These are phyloP conservation scores for Lachnellula arida DNA, from an alignment of 2,329 filamentous ascomycete genomes.

Conservation along the genomic window DNA sequence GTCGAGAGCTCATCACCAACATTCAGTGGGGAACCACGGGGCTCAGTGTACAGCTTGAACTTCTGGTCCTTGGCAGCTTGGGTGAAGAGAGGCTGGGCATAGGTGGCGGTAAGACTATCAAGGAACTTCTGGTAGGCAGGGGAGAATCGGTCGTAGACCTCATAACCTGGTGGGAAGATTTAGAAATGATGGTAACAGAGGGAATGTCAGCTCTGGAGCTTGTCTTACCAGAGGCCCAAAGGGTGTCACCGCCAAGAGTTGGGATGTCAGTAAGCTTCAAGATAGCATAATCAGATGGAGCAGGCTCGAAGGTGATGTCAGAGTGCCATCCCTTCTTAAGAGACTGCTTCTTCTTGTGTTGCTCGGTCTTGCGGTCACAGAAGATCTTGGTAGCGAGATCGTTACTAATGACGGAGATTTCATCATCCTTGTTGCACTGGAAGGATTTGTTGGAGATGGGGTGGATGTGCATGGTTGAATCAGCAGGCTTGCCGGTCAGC, in stretches of 20 bases:
- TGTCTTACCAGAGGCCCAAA: slow-evolving; percentile 11
- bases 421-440: slow-evolving; percentile 40
- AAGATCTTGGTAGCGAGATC: slow-evolving; percentile 48
- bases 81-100: slow-evolving; percentile 46
- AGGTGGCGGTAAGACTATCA: slow-evolving; percentile 53
- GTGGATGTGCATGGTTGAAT: slow-evolving; percentile 50
- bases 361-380: slow-evolving; percentile 37
- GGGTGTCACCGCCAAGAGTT: slow-evolving; percentile 41
- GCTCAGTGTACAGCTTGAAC: slow-evolving; percentile 41
- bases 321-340: slow-evolving; percentile 47
- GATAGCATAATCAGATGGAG: slow-evolving; percentile 50
- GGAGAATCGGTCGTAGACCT: slow-evolving; percentile 61
- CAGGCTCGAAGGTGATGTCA: slow-evolving; percentile 50
- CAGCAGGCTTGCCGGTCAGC: slow-evolving; percentile 52
- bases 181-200: slow-evolving; percentile 32
- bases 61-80: slow-evolving; percentile 41
- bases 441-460: slow-evolving; percentile 45
- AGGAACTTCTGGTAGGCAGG: slow-evolving; percentile 52
- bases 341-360: slow-evolving; percentile 39
- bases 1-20: slow-evolving; percentile 43
- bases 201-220: slow-evolving; percentile 13
- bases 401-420: slow-evolving; percentile 60
- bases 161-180: slow-evolving; percentile 40
- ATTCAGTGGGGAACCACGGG: slow-evolving; percentile 54
- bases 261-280: slow-evolving; percentile 47